Base-by-base conservation (phyloP, 2,329 filamentous ascomycete species). In the Verticillium klebahnii region DNA sequence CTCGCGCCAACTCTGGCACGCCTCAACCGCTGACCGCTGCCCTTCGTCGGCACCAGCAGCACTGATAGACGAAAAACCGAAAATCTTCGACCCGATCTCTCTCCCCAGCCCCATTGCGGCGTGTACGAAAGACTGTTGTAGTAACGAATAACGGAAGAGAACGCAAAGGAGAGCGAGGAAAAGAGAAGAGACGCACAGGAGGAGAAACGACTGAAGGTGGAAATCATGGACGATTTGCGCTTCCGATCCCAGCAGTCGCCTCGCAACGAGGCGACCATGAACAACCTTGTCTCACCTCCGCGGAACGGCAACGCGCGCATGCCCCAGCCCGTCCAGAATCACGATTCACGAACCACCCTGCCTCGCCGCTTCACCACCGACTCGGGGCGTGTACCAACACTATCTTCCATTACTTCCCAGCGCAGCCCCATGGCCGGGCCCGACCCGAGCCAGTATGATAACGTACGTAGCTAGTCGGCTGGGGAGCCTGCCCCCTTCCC, bases 361-460 rank as follows among this genome's bases (percentile, higher is more conserved):
- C 92, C 93, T 77, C 89, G 94, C 72, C 90, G 94, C 73, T 98
- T 98, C 78, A 98, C 94, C 66, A 95, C 93, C 62, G 96, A 97
- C 78, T 88, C 91, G 78, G 84, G 92, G 77, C 85, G 93, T 83
- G 81, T 94, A 77, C 89, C 90, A 75, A 92, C 90, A 73, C 80
- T 91, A 77, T 85, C 83, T 62, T 84, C 85, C 64, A 78, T 93
- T 72, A 82, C 83, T 45, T 74, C 78, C 56, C 79, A 80, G 68
- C 81, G 82, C 65, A 74, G 73, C 40, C 76, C 78, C 58, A 83
- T 84, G 61, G 69, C 77, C 25, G 62, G 69, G 61, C 80, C 82
- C 69, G 83, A 86, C 54, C 54, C 54, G 25, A 56, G 31, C 54
- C 45, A 50, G 65, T 83, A 83, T 70, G 71, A 76, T 60, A 73